Conservation (phyloP, 2,329 filamentous ascomycete genomes). For the Sporothrix sp. region DNA sequence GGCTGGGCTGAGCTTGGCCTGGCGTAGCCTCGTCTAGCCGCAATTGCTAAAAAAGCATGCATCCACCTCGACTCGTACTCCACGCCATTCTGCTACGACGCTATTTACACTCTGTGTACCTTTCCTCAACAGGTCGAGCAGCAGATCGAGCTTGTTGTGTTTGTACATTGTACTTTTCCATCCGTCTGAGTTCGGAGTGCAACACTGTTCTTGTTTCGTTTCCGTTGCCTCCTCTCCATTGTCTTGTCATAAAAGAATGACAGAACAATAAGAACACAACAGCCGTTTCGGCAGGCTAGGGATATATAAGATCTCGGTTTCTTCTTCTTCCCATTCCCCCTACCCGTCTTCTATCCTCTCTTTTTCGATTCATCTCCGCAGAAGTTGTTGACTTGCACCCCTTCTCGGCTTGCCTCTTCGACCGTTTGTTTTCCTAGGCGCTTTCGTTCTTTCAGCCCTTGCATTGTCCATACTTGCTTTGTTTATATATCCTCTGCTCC, state of each 20-base stretch:
- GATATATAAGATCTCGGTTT: slow-evolving; percentile 8
- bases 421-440: slow-evolving; percentile 3
- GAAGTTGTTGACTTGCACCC: not conserved
- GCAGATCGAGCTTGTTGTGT: not conserved
- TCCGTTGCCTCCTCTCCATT: not conserved
- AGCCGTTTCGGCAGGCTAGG: not conserved
- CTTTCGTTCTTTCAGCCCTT: not conserved
- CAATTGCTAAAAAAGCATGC: slow-evolving; percentile 8
- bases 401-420: not conserved
- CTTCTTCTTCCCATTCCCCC: not conserved
- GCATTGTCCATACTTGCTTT: not conserved
- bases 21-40: slow-evolving; percentile 6
- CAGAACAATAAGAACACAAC: not conserved
- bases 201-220: slow-evolving; percentile 1
- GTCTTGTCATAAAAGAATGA: slow-evolving; percentile 2
- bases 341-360: not conserved
- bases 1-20: slow-evolving; percentile 9
- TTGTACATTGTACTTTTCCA: slow-evolving; percentile 1
- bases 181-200: no score
- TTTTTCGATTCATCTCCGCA: not conserved
- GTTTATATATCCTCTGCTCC: not conserved
- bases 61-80: slow-evolving; percentile 6
- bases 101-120: not conserved
- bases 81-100: not conserved
- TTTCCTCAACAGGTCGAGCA: slow-evolving; percentile 3